A percentile compares a stretch with the other conserved stretches of the same genome.
Conservation (phyloP, 306 rosid species). For the Vigna hirtella region DNA sequence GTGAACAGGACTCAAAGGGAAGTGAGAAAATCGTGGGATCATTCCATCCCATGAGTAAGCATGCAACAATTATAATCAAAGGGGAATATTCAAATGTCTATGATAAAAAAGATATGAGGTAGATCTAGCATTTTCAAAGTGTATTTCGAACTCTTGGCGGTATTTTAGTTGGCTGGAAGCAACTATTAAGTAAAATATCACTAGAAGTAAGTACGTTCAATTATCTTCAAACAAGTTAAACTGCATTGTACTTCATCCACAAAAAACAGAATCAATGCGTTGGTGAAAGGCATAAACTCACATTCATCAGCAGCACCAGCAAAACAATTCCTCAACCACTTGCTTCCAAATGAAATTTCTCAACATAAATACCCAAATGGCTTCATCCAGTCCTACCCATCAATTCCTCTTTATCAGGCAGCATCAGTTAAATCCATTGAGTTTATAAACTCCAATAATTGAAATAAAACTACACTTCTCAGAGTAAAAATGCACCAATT, state of each 20-base stretch:
- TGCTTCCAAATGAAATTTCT: not conserved
- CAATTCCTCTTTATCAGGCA: not conserved
- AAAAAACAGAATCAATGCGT: not conserved
- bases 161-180: not conserved
- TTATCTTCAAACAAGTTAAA: not conserved
- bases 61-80: not conserved
- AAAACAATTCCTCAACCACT: constrained; percentile 1
- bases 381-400: constrained; percentile 25
- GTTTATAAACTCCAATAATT: not conserved
- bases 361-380: not conserved
- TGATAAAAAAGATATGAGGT: no score
- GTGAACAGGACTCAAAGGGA: not conserved
- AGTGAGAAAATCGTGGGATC: not conserved
- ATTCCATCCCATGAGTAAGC: not conserved
- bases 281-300: not conserved
- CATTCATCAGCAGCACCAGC: not conserved
- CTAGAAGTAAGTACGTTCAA: not conserved
- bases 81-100: not conserved
- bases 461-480: constrained; percentile 8
- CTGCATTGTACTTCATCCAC: not conserved
- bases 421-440: not conserved
- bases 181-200: not conserved
- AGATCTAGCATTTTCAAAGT: no score
- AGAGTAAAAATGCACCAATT: not conserved
- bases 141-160: not conserved